phyloP scores from a whole-genome alignment of 2,329 filamentous ascomycete species.

The Coniochaeta sp. region DNA sequence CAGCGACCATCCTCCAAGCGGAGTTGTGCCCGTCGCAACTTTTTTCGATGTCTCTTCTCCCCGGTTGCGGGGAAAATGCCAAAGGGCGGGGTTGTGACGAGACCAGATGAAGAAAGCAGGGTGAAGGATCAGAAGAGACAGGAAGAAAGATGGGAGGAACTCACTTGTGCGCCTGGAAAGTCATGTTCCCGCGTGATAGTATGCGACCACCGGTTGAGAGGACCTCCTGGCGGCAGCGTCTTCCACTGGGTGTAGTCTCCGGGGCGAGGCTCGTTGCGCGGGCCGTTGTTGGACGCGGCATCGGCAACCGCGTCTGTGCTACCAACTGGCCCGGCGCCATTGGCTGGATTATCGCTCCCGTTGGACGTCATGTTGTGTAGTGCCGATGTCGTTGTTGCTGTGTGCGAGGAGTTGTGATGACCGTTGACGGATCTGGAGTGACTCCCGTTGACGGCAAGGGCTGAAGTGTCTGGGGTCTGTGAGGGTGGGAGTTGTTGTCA shows the following conservation, averaged over 20 bases:
- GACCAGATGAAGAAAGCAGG: neutral
- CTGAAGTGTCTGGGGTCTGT: neutral
- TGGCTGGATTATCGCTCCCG: constrained; percentile 3
- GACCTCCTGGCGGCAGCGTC: constrained; percentile 41
- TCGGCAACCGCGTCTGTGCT: constrained; percentile 7
- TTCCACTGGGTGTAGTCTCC: constrained; percentile 50
- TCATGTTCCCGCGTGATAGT: constrained; percentile 79
- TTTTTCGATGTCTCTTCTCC: neutral
- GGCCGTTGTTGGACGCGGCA: constrained; percentile 8
- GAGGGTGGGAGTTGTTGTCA: neutral
- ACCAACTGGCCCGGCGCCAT: constrained; percentile 4
- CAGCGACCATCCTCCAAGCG: neutral
- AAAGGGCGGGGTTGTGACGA: neutral
- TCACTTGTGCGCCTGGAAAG: constrained; percentile 81
- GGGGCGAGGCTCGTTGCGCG: constrained; percentile 32
- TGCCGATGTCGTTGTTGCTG: too few relatives aligned
- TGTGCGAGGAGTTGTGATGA: too few relatives aligned
- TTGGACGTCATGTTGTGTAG: constrained; percentile 11
- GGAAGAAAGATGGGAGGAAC: constrained; percentile 6
- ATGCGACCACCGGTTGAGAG: constrained; percentile 80
- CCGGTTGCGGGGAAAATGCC: neutral
- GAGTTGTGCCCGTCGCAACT: neutral
- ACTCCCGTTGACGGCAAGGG: neutral
- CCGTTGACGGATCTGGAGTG: neutral
- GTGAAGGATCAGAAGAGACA: neutral